phyloP scores from a whole-genome alignment of 2,329 filamentous ascomycete genomes.

The Aureobasidium pullulans region DNA sequence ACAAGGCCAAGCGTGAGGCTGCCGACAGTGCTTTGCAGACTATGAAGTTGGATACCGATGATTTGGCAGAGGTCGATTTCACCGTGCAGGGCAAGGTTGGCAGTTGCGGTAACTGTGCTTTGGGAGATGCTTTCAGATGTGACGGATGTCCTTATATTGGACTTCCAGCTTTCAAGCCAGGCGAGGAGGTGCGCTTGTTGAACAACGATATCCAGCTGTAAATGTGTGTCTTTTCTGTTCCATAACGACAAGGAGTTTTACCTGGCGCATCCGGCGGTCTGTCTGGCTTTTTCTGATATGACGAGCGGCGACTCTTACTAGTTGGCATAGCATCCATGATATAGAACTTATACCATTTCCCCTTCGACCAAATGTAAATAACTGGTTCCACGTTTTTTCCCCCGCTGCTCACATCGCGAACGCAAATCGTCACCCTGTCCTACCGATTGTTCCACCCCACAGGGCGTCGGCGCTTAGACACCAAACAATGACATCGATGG shows the following conservation, averaged over 20 bases:
- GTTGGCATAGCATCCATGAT: no score
- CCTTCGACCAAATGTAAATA: no score
- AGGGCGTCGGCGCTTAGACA: background rate
- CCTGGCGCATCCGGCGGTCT: no score
- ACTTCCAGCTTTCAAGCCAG: conserved; percentile 91
- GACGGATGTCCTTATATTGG: conserved; percentile 76
- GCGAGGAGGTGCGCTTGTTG: conserved; percentile 82
- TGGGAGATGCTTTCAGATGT: conserved; percentile 71
- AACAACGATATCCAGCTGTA: conserved; percentile 81
- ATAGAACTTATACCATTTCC: no score
- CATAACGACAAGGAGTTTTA: no score
- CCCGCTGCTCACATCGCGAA: no score
- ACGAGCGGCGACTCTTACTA: no score
- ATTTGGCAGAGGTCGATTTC: conserved; percentile 88
- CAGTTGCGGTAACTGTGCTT: conserved; percentile 85
- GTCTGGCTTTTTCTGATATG: no score
- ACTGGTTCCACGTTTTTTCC: no score
- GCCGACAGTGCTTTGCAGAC: conserved; percentile 60
- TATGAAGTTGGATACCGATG: conserved; percentile 65
- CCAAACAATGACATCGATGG: background rate
- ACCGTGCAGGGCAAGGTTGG: conserved; percentile 96
- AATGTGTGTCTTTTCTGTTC: no score
- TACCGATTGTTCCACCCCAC: no score
- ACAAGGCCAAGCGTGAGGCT: conserved; percentile 56
- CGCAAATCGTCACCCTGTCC: no score